Evolutionary conservation across 2,329 filamentous ascomycete genomes (phyloP), one percentile per base, ranked within the genome.

Genomic region (Acephala macrosclerotiorum): DNA sequence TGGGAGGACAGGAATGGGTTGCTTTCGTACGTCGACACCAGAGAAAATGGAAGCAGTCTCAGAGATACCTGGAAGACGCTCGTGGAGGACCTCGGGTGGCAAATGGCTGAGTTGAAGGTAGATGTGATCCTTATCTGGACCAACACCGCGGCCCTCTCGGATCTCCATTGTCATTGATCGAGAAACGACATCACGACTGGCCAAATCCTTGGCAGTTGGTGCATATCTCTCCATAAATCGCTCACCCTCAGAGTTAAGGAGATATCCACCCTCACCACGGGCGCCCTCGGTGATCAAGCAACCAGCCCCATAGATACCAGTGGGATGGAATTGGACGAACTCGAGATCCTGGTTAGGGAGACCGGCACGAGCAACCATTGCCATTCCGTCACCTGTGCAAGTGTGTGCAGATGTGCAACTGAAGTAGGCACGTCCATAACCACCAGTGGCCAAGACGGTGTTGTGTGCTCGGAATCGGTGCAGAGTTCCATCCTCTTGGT

Each of bases 161-260:
- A 98, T 98, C 83, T 99, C 95, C 84, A 98, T 87, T 66, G 94
- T 99, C 94, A 99, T 99, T 69, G 93, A 97, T 78, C 96, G 92
- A 69, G 94, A 97, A 71, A 98, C 95, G 73, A 98, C 96, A 76
- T 99, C 95, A 81, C 95, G 93, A 75, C 90, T 94, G 70, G 95
- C 95, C 78, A 99, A 87, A 89, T 99, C 95, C 89, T 97, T 98
- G 75, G 95, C 95, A 59, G 95, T 98, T 66, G 95, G 95, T 51
- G 95, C 95, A 78, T 99, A 99, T 77, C 95, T 90, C 84, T 98
- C 95, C 95, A 99, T 99, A 84, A 99, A 99, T 76, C 95, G 92
- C 84, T 98, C 96, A 84, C 95, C 95, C 86, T 98, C 92, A 6
- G 92, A 94, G 88, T 99, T 99, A 73, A 98, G 88, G 60, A 99